phyloP scores from a whole-genome alignment of 2,329 filamentous ascomycete species.

The Sphaerostilbella broomeana region DNA sequence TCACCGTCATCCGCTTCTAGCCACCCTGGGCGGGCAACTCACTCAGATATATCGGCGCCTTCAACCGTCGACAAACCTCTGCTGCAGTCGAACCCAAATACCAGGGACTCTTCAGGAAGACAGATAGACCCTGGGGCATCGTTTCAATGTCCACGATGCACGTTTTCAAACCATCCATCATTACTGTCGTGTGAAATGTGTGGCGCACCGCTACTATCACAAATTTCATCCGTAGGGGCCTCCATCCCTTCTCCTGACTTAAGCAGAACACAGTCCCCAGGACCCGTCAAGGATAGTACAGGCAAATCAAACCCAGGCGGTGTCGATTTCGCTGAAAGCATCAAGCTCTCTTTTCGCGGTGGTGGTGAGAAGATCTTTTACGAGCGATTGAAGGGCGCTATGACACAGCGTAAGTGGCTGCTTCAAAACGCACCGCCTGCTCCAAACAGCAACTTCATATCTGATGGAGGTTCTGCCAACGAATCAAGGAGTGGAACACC shows the following conservation, averaged over 20 bases:
- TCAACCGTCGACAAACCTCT: background rate
- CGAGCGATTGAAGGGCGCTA: slow-evolving; percentile 77
- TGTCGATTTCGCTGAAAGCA: slow-evolving; percentile 59
- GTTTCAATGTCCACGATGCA: slow-evolving; percentile 77
- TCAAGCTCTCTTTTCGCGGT: slow-evolving; percentile 86
- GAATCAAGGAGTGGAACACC: slow-evolving; percentile 20
- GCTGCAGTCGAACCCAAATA: background rate
- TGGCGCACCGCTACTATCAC: slow-evolving; percentile 63
- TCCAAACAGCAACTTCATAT: slow-evolving; percentile 51
- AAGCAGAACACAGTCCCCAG: slow-evolving; percentile 66
- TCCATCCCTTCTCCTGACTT: slow-evolving; percentile 31
- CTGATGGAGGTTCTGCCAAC: slow-evolving; percentile 30
- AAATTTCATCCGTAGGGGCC: slow-evolving; percentile 30
- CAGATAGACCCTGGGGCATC: slow-evolving; percentile 25
- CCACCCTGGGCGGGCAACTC: background rate
- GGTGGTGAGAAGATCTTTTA: slow-evolving; percentile 88
- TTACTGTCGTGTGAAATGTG: slow-evolving; percentile 86
- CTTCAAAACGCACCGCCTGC: slow-evolving; percentile 83
- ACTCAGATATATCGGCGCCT: background rate
- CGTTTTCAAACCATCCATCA: slow-evolving; percentile 88
- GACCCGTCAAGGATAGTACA: slow-evolving; percentile 51
- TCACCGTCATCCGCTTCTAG: slow-evolving; percentile 11
- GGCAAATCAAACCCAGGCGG: slow-evolving; percentile 25
- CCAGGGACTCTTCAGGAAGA: slow-evolving; percentile 5
- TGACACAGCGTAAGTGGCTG: slow-evolving; percentile 94